phyloP scores from a whole-genome alignment of 2,329 filamentous ascomycete genomes.

The Nemania sp. region DNA sequence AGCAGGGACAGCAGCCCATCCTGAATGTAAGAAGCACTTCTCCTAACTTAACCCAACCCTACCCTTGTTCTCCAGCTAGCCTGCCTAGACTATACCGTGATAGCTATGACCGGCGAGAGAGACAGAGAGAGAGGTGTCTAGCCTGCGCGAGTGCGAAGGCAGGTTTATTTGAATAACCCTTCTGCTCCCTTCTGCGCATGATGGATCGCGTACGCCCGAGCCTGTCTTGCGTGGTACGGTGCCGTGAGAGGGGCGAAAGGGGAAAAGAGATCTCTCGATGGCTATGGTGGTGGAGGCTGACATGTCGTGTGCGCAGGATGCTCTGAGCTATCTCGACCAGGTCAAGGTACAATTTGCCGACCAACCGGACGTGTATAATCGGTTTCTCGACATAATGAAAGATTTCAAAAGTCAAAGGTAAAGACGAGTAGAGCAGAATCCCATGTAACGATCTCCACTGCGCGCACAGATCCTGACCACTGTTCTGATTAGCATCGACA shows the following conservation, averaged over 20 bases:
- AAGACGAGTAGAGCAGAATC: slow-evolving; percentile 44
- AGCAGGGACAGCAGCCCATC: slow-evolving; percentile 57
- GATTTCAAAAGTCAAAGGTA: slow-evolving; percentile 98
- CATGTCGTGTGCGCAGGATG: slow-evolving; percentile 52
- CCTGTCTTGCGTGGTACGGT: too few species aligned
- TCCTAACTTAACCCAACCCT: too few species aligned
- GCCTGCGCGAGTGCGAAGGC: too few species aligned
- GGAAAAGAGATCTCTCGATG: too few species aligned
- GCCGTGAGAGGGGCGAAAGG: too few species aligned
- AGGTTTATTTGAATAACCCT: too few species aligned
- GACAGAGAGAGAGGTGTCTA: too few species aligned
- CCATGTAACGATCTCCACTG: slow-evolving; percentile 14
- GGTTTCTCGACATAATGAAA: slow-evolving; percentile 98
- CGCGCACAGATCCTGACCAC: slow-evolving; percentile 34
- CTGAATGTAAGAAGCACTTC: slow-evolving; percentile 73
- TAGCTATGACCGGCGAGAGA: too few species aligned
- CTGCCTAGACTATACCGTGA: too few species aligned
- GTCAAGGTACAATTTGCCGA: slow-evolving; percentile 98
- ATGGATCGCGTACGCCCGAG: too few species aligned
- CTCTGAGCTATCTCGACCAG: slow-evolving; percentile 94
- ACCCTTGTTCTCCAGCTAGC: too few species aligned
- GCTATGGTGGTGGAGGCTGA: slow-evolving; percentile 30
- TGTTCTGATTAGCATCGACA: slow-evolving; percentile 71
- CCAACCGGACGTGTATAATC: slow-evolving; percentile 95
- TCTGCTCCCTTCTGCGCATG: too few species aligned